These are phyloP conservation scores for Dryadomyces sulphureus DNA, from an alignment of 2,329 filamentous ascomycete species.

Conservation along the genomic window DNA sequence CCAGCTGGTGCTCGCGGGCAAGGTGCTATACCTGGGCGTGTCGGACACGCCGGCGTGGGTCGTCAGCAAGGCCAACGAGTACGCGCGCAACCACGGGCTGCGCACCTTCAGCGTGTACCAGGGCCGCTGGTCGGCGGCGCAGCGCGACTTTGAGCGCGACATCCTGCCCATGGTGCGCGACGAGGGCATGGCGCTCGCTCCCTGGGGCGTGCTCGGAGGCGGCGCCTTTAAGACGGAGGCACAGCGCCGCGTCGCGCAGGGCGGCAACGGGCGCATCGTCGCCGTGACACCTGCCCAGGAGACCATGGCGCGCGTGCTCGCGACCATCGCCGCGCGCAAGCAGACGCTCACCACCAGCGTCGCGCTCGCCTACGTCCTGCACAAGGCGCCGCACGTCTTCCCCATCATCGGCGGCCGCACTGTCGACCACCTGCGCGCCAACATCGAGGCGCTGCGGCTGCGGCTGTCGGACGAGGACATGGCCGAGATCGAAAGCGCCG, in stretches of 20 bases:
- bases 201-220: conserved; percentile 37
- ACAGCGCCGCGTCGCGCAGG: conserved; percentile 15
- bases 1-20: conserved; percentile 32
- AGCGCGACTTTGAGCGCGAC: conserved; percentile 56
- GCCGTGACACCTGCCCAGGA: conserved; percentile 37
- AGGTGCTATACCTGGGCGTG: conserved; percentile 44
- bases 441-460: conserved; percentile 52
- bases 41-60: conserved; percentile 43
- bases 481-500: conserved; percentile 46
- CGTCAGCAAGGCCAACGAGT: conserved; percentile 35
- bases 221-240: conserved; percentile 19
- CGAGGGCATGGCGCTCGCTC: conserved; percentile 40
- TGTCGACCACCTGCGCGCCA: conserved; percentile 52
- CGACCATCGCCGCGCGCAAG: conserved; percentile 33
- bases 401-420: conserved; percentile 59
- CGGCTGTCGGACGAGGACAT: conserved; percentile 47
- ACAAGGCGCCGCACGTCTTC: conserved; percentile 58
- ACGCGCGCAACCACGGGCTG: conserved; percentile 45
- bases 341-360: conserved; percentile 29
- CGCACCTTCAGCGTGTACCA: conserved; percentile 49
- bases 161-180: conserved; percentile 50
- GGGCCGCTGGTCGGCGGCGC: conserved; percentile 44
- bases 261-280: conserved; percentile 21
- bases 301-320: conserved; percentile 28
- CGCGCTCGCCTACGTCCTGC: conserved; percentile 59